phyloP scores from a whole-genome alignment of 352 stramenopile genomes.

The Pythium plurisporium region DNA sequence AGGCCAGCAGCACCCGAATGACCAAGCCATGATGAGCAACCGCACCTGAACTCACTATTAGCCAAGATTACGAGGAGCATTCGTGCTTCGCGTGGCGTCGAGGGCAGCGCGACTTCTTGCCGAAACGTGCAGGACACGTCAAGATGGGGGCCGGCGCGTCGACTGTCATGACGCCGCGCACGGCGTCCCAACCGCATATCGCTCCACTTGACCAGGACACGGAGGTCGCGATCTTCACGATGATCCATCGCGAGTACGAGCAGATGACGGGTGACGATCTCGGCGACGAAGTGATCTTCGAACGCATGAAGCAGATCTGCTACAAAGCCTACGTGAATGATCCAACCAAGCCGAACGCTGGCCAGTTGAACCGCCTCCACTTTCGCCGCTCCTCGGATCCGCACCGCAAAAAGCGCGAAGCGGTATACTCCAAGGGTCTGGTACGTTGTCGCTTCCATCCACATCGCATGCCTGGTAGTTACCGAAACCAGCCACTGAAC shows the following conservation, averaged over 20 bases:
- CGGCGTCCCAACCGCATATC: slow-evolving; percentile 15
- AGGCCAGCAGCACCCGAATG: neutral
- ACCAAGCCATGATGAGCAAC: neutral
- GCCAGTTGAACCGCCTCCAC: slow-evolving; percentile 32
- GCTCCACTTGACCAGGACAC: slow-evolving; percentile 19
- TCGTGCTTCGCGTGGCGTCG: neutral
- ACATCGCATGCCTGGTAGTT: too few relatives aligned
- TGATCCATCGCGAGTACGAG: slow-evolving; percentile 59
- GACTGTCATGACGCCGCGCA: slow-evolving; percentile 15
- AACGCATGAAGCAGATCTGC: slow-evolving; percentile 71
- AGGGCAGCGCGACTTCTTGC: neutral
- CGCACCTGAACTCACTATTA: neutral
- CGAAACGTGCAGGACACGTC: neutral
- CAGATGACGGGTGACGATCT: slow-evolving; percentile 53
- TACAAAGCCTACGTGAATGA: slow-evolving; percentile 38
- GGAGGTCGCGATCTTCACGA: slow-evolving; percentile 45
- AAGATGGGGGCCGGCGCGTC: slow-evolving; percentile 17
- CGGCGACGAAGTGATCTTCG: slow-evolving; percentile 65
- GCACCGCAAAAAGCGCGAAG: slow-evolving; percentile 66
- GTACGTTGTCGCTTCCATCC: slow-evolving; percentile 24
- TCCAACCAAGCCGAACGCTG: slow-evolving; percentile 23
- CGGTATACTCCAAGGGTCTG: slow-evolving; percentile 66
- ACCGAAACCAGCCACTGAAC: too few relatives aligned
- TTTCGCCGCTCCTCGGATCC: slow-evolving; percentile 47
- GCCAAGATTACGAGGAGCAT: slow-evolving; percentile 1